Conservation (phyloP, 2,329 filamentous ascomycete genomes). For the Elsinoe necatrix region DNA sequence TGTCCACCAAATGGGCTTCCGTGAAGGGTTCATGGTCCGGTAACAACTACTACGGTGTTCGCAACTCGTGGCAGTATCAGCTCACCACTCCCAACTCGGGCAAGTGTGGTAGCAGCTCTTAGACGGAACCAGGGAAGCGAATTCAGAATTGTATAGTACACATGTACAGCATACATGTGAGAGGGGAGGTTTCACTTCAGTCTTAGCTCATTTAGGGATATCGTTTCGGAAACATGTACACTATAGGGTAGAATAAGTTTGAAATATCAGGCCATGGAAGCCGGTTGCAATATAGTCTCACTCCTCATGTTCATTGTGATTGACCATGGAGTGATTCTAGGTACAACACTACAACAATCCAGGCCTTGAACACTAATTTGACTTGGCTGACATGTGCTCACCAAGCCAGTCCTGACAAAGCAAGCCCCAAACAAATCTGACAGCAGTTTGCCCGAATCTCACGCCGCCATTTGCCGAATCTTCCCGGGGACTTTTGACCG, state of each 20-base stretch:
- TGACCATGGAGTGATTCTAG: not conserved
- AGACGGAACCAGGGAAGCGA: not conserved
- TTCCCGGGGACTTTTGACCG: not conserved
- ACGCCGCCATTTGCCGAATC: not conserved
- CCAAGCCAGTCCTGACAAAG: not conserved
- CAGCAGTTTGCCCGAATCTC: not conserved
- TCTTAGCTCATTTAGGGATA: not conserved
- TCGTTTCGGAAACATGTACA: not conserved
- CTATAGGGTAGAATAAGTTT: not conserved
- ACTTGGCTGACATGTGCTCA: conserved; percentile 4
- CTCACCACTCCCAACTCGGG: conserved; percentile 15
- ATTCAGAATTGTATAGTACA: not conserved
- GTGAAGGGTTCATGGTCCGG: conserved; percentile 17
- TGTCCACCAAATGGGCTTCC: conserved; percentile 15
- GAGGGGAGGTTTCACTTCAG: not conserved
- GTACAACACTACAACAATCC: too few relatives aligned
- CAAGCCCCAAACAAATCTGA: not conserved
- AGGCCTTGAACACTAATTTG: not conserved
- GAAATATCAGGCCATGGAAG: not conserved
- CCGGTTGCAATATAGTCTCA: not conserved
- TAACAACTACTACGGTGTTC: conserved; percentile 17
- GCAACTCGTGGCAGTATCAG: conserved; percentile 18
- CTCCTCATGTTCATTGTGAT: not conserved
- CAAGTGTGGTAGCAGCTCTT: conserved; percentile 7
- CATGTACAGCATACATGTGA: not conserved